Conservation (phyloP, 768 basidiomycete genomes). For the Collybiopsis luxurians region DNA sequence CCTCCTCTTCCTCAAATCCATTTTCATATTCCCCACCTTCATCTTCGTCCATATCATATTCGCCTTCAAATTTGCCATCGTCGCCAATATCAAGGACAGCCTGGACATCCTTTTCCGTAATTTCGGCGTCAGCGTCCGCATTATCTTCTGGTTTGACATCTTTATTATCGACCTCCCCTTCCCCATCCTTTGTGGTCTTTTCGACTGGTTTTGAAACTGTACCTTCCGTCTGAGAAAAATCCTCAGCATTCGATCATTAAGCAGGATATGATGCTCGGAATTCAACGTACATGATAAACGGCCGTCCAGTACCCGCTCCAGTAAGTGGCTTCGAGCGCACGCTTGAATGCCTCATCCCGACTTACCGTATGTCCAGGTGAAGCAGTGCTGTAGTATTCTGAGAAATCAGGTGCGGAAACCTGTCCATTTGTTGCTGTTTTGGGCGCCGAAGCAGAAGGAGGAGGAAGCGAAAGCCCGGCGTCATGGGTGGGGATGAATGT, state of each 20-base stretch:
- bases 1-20: background rate
- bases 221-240: background rate
- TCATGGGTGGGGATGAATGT: slow-evolving; percentile 72
- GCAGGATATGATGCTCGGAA: background rate
- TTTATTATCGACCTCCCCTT: background rate
- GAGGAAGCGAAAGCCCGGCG: slow-evolving; percentile 50
- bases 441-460: too few relatives aligned
- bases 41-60: background rate
- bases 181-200: background rate
- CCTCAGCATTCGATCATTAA: too few relatives aligned
- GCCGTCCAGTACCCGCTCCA: slow-evolving; percentile 90
- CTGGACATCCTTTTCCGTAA: background rate
- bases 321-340: slow-evolving; percentile 78
- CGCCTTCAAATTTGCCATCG: slow-evolving; percentile 25
- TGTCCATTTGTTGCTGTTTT: background rate
- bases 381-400: slow-evolving; percentile 27
- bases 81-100: slow-evolving; percentile 21
- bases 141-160: background rate
- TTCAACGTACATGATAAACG: slow-evolving; percentile 69
- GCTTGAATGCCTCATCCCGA: slow-evolving; percentile 74
- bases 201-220: background rate
- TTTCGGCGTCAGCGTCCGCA: background rate
- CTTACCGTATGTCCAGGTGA: slow-evolving; percentile 38
- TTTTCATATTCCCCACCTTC: background rate
- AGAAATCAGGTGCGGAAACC: slow-evolving; percentile 18